These are phyloP conservation scores for Typha latifolia DNA, from an alignment of 176 grass and related monocot species.

Conservation along the genomic window DNA sequence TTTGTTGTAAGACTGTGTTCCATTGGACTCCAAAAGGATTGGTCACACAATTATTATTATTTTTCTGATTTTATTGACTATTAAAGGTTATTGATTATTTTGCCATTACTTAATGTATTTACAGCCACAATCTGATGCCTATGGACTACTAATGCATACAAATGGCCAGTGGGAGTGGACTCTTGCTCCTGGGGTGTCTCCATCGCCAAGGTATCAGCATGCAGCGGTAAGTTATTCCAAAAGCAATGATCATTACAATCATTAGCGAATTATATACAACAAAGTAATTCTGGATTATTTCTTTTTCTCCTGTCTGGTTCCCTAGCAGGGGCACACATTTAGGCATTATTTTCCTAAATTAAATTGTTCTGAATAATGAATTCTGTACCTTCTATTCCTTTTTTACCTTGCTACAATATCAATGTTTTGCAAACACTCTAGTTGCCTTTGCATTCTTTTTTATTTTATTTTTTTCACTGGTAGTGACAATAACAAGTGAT, in stretches of 20 bases:
- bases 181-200: constrained; percentile 88
- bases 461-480: constrained; percentile 22
- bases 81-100: constrained; percentile 6
- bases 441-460: neutral
- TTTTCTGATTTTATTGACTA: neutral
- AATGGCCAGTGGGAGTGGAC: constrained; percentile 99
- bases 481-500: constrained; percentile 31
- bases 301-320: too few species aligned
- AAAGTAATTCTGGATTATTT: too few species aligned
- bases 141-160: constrained; percentile 97
- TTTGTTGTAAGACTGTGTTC: too few species aligned
- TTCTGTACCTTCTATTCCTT: too few species aligned
- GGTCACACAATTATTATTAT: too few species aligned
- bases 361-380: too few species aligned
- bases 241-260: neutral
- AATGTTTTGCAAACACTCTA: too few species aligned
- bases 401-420: too few species aligned
- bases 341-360: too few species aligned
- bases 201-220: constrained; percentile 99
- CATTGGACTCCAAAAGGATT: too few species aligned
- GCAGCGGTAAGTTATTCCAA: constrained; percentile 60
- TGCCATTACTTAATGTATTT: constrained; percentile 24
- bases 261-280: neutral
- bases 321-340: too few species aligned
- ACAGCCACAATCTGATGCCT: constrained; percentile 89